phyloP scores from a whole-genome alignment of 805 yeast genomes.

The Scheffersomyces lignosus region DNA sequence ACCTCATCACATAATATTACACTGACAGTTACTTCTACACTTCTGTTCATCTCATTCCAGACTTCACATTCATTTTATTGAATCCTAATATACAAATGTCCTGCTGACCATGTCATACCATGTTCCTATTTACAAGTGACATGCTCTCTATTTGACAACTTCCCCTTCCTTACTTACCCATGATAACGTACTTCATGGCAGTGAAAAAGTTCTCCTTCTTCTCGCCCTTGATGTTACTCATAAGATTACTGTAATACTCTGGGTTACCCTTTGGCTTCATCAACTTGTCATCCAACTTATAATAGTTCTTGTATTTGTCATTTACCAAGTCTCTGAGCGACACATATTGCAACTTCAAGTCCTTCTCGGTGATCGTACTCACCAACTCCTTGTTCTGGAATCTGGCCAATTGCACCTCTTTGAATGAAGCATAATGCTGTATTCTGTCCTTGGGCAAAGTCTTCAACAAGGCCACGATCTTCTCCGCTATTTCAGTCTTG shows the following conservation, averaged over 20 bases:
- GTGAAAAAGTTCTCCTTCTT: constrained; percentile 62
- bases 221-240: constrained; percentile 70
- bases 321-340: constrained; percentile 57
- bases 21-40: too few species aligned
- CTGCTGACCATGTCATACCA: too few species aligned
- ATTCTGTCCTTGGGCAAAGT: constrained; percentile 69
- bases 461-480: constrained; percentile 57
- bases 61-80: too few species aligned
- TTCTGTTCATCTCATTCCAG: too few species aligned
- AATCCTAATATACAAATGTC: too few species aligned
- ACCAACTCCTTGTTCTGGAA: constrained; percentile 35
- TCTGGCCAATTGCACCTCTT: constrained; percentile 56
- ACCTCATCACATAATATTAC: too few species aligned
- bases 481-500: constrained; percentile 51
- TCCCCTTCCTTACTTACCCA: constrained; percentile 43
- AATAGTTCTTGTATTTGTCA: constrained; percentile 63
- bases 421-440: constrained; percentile 68
- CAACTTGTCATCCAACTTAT: constrained; percentile 64
- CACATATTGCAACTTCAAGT: constrained; percentile 57
- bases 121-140: not conserved
- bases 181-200: constrained; percentile 72
- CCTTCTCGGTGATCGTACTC: constrained; percentile 44
- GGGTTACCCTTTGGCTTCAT: constrained; percentile 85
- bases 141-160: too few species aligned
- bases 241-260: constrained; percentile 66